Evolutionary conservation across 2,329 filamentous ascomycete species (phyloP), one percentile per base, ranked within the genome.

Genomic region (Diaporthe longicolla): DNA sequence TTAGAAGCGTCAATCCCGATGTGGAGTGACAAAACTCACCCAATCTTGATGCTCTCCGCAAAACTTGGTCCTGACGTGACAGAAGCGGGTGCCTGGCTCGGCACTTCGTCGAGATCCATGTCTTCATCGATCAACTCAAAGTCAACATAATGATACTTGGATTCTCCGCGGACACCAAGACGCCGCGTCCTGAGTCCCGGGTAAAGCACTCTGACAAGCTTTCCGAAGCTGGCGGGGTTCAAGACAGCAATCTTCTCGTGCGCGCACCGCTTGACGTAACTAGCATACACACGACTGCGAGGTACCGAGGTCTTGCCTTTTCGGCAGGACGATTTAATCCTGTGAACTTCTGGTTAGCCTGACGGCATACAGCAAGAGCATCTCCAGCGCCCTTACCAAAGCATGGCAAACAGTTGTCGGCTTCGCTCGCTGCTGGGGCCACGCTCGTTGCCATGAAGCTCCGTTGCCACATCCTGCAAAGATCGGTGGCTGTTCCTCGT

Each of bases 221-320:
- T 99, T 73, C 97, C 97, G 83, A 99, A 99, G 37, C 96, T 98
- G 13, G 97, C 97, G 55, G 97, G 97, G 80, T 99, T 99, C 73
- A 99, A 85, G 13, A 98, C 95, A 0, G 97, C 97, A 52, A 98
- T 97, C 80, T 95, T 92, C 81, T 98, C 95, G 7, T 93, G 97
- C 57, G 94, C 95, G 83, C 97, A 99, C 76, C 94, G 92, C 35
- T 94, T 95, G 63, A 96, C 97, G 82, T 99, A 99, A 82, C 95
- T 95, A 75, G 95, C 95, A 83, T 98, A 99, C 2, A 99, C 97
- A 74, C 96, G 90, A 77, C 97, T 97, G 79, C 97, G 90, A 9
- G 97, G 95, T 0, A 98, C 96, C 8, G 97, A 98, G 0, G 93
- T 93, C 81, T 94, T 94, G 57, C 93, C 93, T 76, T 91, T 91